These are phyloP conservation scores for Phaeosphaeria sp. DNA, from an alignment of 2,329 filamentous ascomycete species.

Conservation along the genomic window DNA sequence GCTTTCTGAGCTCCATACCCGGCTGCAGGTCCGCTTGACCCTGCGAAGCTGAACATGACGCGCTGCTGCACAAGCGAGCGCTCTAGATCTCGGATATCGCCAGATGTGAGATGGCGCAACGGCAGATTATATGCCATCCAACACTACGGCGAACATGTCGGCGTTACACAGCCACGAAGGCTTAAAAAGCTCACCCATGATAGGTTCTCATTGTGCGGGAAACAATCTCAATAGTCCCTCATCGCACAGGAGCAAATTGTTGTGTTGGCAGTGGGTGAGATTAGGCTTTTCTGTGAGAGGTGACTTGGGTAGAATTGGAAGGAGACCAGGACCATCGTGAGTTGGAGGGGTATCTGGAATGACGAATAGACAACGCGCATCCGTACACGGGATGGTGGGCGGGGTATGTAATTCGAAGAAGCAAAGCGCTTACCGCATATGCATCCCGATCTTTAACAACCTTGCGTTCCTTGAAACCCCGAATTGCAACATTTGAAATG, in stretches of 20 bases:
- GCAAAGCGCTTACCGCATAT: background rate
- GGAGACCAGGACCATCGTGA: background rate
- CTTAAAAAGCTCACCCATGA: background rate
- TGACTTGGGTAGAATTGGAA: background rate
- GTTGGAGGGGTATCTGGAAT: background rate
- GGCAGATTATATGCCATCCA: background rate
- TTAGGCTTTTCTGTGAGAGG: background rate
- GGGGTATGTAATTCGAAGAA: background rate
- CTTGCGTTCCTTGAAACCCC: too few species aligned
- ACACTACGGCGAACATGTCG: background rate
- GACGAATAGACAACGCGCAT: background rate
- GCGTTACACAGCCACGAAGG: background rate
- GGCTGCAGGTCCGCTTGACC: background rate
- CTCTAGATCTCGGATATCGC: constrained; percentile 1
- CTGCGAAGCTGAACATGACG: constrained; percentile 5
- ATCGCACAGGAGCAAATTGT: background rate
- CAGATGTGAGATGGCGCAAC: background rate
- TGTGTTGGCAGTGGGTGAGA: background rate
- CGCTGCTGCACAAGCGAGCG: constrained; percentile 1
- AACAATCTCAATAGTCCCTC: background rate
- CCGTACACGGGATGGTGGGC: constrained; percentile 2
- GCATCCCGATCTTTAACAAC: background rate
- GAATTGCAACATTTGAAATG: background rate
- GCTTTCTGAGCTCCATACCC: constrained; percentile 1
- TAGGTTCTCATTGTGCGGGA: background rate